A percentile compares a stretch with the other conserved stretches of the same genome.
These are phyloP conservation scores for Drosera spatulata DNA, from an alignment of 179 eudicot species.

Conservation along the genomic window DNA sequence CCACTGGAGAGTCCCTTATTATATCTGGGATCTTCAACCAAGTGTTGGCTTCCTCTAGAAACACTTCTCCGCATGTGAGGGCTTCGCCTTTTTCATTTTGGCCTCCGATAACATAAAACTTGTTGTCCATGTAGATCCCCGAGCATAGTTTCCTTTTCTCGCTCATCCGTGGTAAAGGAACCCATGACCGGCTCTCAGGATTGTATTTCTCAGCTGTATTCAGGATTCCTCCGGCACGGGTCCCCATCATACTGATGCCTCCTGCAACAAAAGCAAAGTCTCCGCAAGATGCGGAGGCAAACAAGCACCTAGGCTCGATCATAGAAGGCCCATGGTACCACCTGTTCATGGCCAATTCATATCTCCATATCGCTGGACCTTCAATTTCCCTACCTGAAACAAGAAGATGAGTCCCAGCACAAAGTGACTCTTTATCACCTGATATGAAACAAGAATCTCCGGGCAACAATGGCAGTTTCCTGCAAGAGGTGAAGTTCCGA, in stretches of 20 bases:
- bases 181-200: conserved; percentile 29
- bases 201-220: conserved; percentile 36
- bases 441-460: conserved; percentile 22
- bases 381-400: conserved; percentile 34
- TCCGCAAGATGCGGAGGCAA: conserved; percentile 49
- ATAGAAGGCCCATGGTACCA: conserved; percentile 44
- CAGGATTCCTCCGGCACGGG: conserved; percentile 10
- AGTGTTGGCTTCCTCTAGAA: conserved; percentile 17
- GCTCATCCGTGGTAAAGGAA: conserved; percentile 34
- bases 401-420: conserved; percentile 46
- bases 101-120: conserved; percentile 48
- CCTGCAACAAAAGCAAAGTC: conserved; percentile 40
- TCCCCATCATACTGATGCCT: conserved; percentile 15
- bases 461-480: conserved; percentile 29
- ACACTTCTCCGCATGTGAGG: conserved; percentile 47
- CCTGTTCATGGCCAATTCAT: conserved; percentile 28
- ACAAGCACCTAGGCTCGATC: conserved; percentile 42
- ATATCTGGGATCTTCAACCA: conserved; percentile 37
- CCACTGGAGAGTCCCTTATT: conserved; percentile 30
- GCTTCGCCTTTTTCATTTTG: conserved; percentile 27
- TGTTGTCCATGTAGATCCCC: conserved; percentile 40
- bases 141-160: conserved; percentile 32
- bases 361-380: conserved; percentile 36
- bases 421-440: conserved; percentile 36
- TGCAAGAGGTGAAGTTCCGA: conserved; percentile 24